Base-by-base conservation (phyloP, 1,139 yeast genomes). In the Suhomyces taliae region DNA sequence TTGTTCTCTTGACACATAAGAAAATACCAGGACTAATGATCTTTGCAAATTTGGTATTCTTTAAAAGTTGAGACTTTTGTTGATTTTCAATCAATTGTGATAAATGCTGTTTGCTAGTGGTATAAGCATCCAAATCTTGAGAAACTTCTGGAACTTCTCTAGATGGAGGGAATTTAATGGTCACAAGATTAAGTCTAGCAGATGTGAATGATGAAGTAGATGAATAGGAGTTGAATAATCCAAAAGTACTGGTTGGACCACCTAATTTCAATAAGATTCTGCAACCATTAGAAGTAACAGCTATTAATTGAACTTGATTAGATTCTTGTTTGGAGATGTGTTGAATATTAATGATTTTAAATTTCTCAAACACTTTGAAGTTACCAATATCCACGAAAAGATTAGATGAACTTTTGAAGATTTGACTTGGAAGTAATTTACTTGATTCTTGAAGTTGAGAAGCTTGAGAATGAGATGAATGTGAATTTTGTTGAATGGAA, bases 21-120 rank as follows among this genome's bases (percentile, higher is more conserved):
- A 84, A 90, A 5, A 90, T 84, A 9, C 96, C 96, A 0, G 97
- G 97, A 27, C 95, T 82, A 36, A 90, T 74, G 10, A 90, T 71
- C 40, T 80, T 78, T 27, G 79, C 67, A 31, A 70, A 59, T 49
- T 76, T 77, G 15, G 82, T 71, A 53, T 74, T 74, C 48, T 70
- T 69, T 56, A 81, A 68, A 36, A 81, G 59, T 47, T 70, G 74
- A 2, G 79, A 74, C 49, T 70, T 72, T 52, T 75, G 78, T 50
- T 76, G 81, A 52, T 66, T 70, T 10, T 72, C 64, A 33, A 73
- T 70, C 47, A 74, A 61, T 55, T 72, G 77, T 7, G 76, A 62
- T 39, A 72, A 58, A 46, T 73, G 74, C 49, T 74, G 79, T 53
- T 75, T 72, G 47, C 71, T 69, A 7, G 47, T 38, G 7, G 79